Percentiles rank a stretch among this genome's conserved stretches.
These are phyloP conservation scores for Leishmania arabica DNA, from an alignment of 208 protist species.

Conservation along the genomic window DNA sequence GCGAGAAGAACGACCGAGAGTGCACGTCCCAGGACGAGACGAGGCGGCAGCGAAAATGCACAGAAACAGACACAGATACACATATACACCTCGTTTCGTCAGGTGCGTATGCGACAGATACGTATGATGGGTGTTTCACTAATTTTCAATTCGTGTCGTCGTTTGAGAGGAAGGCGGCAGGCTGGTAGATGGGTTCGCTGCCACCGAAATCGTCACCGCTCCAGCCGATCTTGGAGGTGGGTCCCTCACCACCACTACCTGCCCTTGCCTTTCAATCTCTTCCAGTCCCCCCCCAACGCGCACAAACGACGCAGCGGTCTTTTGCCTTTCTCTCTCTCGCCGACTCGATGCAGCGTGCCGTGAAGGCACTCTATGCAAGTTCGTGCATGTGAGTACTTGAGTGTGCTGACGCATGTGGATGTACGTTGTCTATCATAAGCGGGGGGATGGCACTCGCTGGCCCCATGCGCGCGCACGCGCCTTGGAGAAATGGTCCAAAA, in stretches of 20 bases:
- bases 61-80: neutral
- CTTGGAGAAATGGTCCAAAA: neutral
- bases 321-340: neutral
- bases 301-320: neutral
- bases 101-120: neutral
- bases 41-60: neutral
- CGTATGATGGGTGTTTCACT: neutral
- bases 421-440: neutral
- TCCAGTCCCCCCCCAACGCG: too few species aligned
- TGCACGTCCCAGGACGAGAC: neutral
- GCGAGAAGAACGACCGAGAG: too few species aligned
- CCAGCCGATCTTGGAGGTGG: neutral
- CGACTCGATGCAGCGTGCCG: neutral
- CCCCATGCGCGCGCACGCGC: neutral
- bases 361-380: neutral
- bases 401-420: neutral
- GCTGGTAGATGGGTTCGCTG: neutral
- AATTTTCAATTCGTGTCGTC: neutral
- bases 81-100: neutral
- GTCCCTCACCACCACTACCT: neutral
- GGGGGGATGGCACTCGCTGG: neutral
- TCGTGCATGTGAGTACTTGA: neutral
- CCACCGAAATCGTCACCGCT: neutral
- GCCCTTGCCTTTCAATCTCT: neutral
- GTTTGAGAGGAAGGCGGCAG: neutral